Percentiles rank a stretch among this genome's conserved stretches.
These are phyloP conservation scores for Colletotrichum sp. DNA, from an alignment of 2,329 filamentous ascomycete species.

Conservation along the genomic window DNA sequence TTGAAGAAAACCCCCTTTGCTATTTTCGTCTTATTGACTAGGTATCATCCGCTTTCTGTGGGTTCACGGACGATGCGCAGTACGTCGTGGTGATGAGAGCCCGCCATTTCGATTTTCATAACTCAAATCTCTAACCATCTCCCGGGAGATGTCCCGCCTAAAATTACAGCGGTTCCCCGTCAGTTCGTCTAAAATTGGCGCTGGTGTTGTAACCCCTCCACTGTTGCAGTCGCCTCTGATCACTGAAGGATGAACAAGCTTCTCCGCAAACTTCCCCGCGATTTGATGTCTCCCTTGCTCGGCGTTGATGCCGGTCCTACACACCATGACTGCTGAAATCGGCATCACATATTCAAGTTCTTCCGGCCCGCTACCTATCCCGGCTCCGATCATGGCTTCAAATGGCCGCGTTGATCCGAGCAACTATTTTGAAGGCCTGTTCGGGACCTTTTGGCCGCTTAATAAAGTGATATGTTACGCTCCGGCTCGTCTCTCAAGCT, in stretches of 20 bases:
- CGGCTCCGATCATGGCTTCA: not conserved
- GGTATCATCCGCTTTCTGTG: not conserved
- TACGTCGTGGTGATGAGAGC: not conserved
- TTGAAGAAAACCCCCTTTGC: not conserved
- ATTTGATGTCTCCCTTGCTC: not conserved
- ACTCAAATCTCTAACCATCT: not conserved
- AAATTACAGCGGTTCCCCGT: not conserved
- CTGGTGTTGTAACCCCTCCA: not conserved
- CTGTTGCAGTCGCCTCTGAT: not conserved
- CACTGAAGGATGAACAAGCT: not conserved
- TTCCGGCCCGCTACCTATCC: not conserved
- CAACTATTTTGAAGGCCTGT: not conserved
- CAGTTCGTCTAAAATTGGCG: not conserved
- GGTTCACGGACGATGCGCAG: not conserved
- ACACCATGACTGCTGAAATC: not conserved
- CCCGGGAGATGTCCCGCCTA: not conserved
- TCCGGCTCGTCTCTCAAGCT: not conserved
- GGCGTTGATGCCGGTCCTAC: not conserved
- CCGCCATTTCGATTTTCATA: not conserved
- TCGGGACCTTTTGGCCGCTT: not conserved
- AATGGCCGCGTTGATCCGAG: not conserved
- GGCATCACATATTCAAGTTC: not conserved
- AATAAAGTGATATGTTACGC: not conserved
- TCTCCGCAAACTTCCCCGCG: not conserved
- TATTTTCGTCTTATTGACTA: not conserved